A percentile compares a stretch with the other conserved stretches of the same genome.
Evolutionary conservation across 768 basidiomycete genomes (phyloP).

Genomic region (Russula abietina): DNA sequence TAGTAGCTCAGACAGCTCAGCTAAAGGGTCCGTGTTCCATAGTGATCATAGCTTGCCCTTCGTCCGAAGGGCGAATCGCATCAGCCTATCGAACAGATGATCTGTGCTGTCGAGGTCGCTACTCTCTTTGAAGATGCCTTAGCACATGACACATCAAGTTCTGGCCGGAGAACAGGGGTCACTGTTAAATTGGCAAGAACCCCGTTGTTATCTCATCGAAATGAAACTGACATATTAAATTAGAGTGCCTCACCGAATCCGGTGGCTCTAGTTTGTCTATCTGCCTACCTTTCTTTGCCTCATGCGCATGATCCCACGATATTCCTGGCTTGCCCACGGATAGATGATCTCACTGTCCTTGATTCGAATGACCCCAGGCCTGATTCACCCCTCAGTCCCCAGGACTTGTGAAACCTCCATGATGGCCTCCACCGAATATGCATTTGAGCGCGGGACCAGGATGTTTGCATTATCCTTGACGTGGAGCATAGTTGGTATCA

Average conservation of each 20-base stretch:
- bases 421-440: conserved; percentile 61
- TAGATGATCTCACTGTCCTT: conserved; percentile 54
- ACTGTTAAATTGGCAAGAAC: too few species aligned
- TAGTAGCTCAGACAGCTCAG: too few species aligned
- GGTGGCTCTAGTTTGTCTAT: conserved; percentile 54
- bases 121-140: conserved; percentile 68
- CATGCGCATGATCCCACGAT: conserved; percentile 33
- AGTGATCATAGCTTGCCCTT: conserved; percentile 25
- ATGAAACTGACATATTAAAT: not conserved
- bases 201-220: not conserved
- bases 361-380: conserved; percentile 23
- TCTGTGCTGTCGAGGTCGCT: conserved; percentile 68
- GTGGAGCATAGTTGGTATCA: too few species aligned
- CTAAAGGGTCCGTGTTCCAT: too few species aligned
- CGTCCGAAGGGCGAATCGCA: conserved; percentile 38
- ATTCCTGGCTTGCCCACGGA: conserved; percentile 64
- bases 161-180: conserved; percentile 66
- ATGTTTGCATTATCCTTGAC: conserved; percentile 71
- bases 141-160: conserved; percentile 8
- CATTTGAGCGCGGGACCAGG: conserved; percentile 49
- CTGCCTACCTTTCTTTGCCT: conserved; percentile 45
- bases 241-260: conserved; percentile 67
- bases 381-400: conserved; percentile 36
- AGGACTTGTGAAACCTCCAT: conserved; percentile 60
- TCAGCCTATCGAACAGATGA: conserved; percentile 61